These are phyloP conservation scores for Ascochyta rabiei DNA, from an alignment of 2,329 filamentous ascomycete species.

Conservation along the genomic window DNA sequence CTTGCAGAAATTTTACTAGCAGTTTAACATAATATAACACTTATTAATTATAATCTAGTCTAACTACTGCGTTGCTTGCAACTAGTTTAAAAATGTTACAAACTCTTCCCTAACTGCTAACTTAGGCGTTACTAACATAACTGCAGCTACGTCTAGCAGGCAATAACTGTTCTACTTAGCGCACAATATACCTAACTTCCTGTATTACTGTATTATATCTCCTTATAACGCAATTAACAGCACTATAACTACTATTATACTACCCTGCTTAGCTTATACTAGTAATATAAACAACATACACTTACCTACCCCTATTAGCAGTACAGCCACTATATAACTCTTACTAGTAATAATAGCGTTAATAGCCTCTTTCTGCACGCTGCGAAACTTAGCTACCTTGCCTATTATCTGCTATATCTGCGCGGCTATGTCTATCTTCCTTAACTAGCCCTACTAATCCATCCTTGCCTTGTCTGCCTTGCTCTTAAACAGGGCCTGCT, in stretches of 20 bases:
- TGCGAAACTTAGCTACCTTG: slow-evolving; percentile 20
- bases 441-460: slow-evolving; percentile 1
- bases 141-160: slow-evolving; percentile 17
- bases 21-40: slow-evolving; percentile 29
- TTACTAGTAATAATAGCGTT: slow-evolving; percentile 23
- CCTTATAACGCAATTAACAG: slow-evolving; percentile 28
- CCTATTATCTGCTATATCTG: slow-evolving; percentile 20
- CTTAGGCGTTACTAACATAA: slow-evolving; percentile 35
- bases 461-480: neutral
- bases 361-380: slow-evolving; percentile 27
- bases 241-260: slow-evolving; percentile 29
- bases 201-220: slow-evolving; percentile 26
- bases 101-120: slow-evolving; percentile 28
- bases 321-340: slow-evolving; percentile 26
- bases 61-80: slow-evolving; percentile 19
- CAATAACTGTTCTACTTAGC: slow-evolving; percentile 23
- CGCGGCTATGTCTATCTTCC: slow-evolving; percentile 12
- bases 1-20: slow-evolving; percentile 15
- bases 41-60: slow-evolving; percentile 29
- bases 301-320: slow-evolving; percentile 33
- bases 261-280: slow-evolving; percentile 17
- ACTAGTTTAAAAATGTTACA: slow-evolving; percentile 24
- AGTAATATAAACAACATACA: slow-evolving; percentile 38
- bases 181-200: neutral
- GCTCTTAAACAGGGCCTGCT: neutral